Evolutionary conservation across 345 rosid genomes (phyloP).

Genomic region (Boechera divaricarpa): DNA sequence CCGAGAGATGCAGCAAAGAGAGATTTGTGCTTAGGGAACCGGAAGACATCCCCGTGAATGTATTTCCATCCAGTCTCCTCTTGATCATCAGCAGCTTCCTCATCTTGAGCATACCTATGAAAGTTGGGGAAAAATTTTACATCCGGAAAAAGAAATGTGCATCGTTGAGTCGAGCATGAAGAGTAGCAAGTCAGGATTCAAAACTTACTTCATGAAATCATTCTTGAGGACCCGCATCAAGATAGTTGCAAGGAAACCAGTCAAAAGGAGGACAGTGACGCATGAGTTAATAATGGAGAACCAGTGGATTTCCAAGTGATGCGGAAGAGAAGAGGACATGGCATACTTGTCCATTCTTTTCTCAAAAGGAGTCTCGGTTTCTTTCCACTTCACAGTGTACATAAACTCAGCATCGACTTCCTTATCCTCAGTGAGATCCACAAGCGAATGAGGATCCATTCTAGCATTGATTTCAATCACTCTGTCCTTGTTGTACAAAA

Average conservation of each 20-base stretch:
- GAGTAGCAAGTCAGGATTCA: neutral
- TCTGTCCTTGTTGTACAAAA: slow-evolving; percentile 74
- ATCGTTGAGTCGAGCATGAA: neutral
- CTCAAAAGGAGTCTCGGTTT: slow-evolving; percentile 77
- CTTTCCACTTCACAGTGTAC: slow-evolving; percentile 93
- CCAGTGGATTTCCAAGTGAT: slow-evolving; percentile 95
- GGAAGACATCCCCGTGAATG: slow-evolving; percentile 84
- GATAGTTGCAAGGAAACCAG: slow-evolving; percentile 92
- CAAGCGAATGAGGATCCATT: slow-evolving; percentile 72
- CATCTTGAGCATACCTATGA: slow-evolving; percentile 78
- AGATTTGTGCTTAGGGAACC: slow-evolving; percentile 75
- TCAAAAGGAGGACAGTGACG: slow-evolving; percentile 87
- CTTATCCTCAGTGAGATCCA: slow-evolving; percentile 83
- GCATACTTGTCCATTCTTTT: slow-evolving; percentile 94
- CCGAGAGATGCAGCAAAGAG: slow-evolving; percentile 83
- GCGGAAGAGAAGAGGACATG: slow-evolving; percentile 81
- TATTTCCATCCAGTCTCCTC: slow-evolving; percentile 96
- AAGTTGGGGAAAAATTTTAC: neutral
- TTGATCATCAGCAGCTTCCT: slow-evolving; percentile 87
- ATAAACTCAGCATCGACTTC: slow-evolving; percentile 77
- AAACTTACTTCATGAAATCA: slow-evolving; percentile 85
- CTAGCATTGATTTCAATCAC: slow-evolving; percentile 76
- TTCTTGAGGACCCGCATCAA: slow-evolving; percentile 91
- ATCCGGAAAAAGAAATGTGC: neutral
- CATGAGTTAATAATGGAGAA: slow-evolving; percentile 90